Evolutionary conservation across 305 asterid genomes (phyloP).

Genomic region (Withania somnifera): DNA sequence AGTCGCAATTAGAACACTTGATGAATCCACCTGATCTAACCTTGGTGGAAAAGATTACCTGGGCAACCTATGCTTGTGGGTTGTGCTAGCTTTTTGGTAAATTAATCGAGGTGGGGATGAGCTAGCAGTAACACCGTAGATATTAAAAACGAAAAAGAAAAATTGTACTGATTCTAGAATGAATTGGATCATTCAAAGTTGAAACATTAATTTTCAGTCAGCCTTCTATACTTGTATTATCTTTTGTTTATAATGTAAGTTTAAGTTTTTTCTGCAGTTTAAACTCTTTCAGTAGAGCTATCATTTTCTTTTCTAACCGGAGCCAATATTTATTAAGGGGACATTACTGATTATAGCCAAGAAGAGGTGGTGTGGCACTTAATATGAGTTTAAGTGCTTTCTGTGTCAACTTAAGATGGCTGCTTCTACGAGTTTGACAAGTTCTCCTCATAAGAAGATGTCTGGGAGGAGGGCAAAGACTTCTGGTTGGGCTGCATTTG

Average conservation of each 20-base stretch:
- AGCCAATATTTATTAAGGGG: not conserved
- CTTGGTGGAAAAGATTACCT: too few relatives aligned
- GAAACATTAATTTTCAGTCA: not conserved
- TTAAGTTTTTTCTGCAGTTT: not conserved
- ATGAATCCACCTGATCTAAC: too few relatives aligned
- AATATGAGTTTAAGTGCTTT: not conserved
- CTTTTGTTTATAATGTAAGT: not conserved
- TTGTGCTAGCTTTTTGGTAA: not conserved
- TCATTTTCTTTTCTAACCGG: not conserved
- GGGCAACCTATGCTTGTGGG: not conserved
- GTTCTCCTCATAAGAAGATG: conserved; percentile 10
- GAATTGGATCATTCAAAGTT: not conserved
- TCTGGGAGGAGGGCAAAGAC: conserved; percentile 30
- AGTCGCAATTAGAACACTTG: not conserved
- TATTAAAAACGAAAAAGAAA: too few relatives aligned
- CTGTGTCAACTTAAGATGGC: conserved; percentile 14
- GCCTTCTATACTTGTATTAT: not conserved
- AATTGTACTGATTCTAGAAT: too few relatives aligned
- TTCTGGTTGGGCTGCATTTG: conserved; percentile 83
- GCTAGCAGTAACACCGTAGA: not conserved
- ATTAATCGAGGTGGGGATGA: not conserved
- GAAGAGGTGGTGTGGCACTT: not conserved
- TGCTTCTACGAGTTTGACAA: conserved; percentile 17
- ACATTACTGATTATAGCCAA: not conserved
- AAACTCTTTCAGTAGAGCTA: not conserved